These are phyloP conservation scores for Colletotrichum incanum DNA, from an alignment of 2,329 filamentous ascomycete species.

Conservation along the genomic window DNA sequence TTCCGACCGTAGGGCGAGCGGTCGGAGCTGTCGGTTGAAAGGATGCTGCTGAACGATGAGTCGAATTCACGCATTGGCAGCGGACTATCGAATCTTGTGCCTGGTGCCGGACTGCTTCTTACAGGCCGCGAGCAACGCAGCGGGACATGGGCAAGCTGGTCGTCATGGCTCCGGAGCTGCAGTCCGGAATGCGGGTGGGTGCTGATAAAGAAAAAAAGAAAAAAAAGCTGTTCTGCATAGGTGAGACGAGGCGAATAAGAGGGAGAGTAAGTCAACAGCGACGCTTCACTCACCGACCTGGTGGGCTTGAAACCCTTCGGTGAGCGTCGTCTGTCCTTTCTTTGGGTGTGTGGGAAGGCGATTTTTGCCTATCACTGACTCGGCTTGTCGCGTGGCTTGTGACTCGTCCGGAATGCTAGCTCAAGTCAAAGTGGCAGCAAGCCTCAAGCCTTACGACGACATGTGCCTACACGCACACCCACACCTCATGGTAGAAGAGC, in stretches of 20 bases:
- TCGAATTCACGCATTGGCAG: background rate
- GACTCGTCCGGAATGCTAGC: slow-evolving; percentile 15
- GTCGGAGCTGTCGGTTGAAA: too few relatives aligned
- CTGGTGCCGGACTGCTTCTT: background rate
- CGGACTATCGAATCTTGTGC: background rate
- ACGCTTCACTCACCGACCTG: background rate
- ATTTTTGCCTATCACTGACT: slow-evolving; percentile 12
- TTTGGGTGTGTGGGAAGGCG: background rate
- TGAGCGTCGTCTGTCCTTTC: background rate
- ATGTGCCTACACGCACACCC: background rate
- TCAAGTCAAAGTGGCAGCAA: background rate
- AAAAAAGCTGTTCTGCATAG: background rate
- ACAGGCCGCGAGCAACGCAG: background rate
- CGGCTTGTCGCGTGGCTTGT: slow-evolving; percentile 17
- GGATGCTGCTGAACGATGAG: background rate
- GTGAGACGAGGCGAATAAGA: background rate
- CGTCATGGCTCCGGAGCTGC: background rate
- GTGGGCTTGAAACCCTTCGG: background rate
- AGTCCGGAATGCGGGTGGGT: background rate
- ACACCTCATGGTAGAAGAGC: slow-evolving; percentile 3
- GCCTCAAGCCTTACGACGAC: slow-evolving; percentile 1
- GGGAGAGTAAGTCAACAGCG: background rate
- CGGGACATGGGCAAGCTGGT: background rate
- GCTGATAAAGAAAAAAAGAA: too few relatives aligned
- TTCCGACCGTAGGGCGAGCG: too few relatives aligned